phyloP scores from a whole-genome alignment of 805 yeast species.

The Komagataella pastoris region DNA sequence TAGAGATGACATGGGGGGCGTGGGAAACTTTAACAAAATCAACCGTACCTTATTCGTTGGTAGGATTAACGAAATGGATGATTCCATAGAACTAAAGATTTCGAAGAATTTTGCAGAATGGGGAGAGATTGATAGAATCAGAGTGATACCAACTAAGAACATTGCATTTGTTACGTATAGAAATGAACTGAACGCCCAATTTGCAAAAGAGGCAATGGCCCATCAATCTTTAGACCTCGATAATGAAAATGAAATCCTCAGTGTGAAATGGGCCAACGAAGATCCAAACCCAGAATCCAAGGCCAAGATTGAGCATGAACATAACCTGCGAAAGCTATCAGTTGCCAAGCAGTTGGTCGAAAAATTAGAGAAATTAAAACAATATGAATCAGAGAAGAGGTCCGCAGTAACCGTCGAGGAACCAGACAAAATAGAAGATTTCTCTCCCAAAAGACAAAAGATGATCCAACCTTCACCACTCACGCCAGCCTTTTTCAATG shows the following conservation, averaged over 20 bases:
- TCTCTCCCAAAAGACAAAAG: background rate
- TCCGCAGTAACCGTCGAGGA: background rate
- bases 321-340: background rate
- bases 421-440: constrained; percentile 1
- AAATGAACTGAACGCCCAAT: constrained; percentile 70
- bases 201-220: constrained; percentile 91
- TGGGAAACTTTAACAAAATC: constrained; percentile 62
- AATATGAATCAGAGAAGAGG: background rate
- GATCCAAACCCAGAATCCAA: constrained; percentile 66
- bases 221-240: constrained; percentile 45
- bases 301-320: constrained; percentile 4
- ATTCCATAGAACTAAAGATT: constrained; percentile 19
- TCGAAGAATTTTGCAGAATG: constrained; percentile 52
- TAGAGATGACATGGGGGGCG: constrained; percentile 90
- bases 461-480: background rate
- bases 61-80: constrained; percentile 27
- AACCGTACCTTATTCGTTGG: constrained; percentile 75
- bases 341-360: background rate
- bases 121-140: constrained; percentile 61
- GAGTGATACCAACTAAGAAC: constrained; percentile 45
- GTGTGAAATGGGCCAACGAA: constrained; percentile 79
- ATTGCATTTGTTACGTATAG: constrained; percentile 71
- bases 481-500: background rate
- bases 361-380: background rate
- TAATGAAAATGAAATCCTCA: constrained; percentile 50